Conservation (phyloP, 768 basidiomycete species). For the Auricularia heimuer region DNA sequence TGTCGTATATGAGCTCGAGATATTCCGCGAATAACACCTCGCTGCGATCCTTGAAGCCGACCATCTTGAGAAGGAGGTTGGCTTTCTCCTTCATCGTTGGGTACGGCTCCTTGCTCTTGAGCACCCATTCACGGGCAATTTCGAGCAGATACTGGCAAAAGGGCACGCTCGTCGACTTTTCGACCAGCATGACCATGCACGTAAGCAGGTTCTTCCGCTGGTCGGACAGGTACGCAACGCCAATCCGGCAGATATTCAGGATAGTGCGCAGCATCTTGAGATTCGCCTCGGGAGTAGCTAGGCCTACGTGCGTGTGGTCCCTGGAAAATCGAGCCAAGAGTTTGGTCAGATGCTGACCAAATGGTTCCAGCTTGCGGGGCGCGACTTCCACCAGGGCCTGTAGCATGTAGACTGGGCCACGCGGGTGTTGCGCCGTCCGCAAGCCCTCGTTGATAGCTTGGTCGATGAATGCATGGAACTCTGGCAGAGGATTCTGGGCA, state of each 20-base stretch:
- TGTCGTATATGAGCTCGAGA: constrained; percentile 83
- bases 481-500: constrained; percentile 50
- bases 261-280: constrained; percentile 65
- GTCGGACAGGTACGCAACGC: constrained; percentile 77
- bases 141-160: constrained; percentile 83
- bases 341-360: constrained; percentile 66
- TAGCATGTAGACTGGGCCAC: constrained; percentile 78
- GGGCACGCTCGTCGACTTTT: constrained; percentile 73
- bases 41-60: constrained; percentile 65
- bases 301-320: constrained; percentile 62
- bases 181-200: constrained; percentile 70
- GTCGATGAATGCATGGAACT: constrained; percentile 71
- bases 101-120: constrained; percentile 72
- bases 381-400: constrained; percentile 72
- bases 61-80: constrained; percentile 80
- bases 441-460: constrained; percentile 69
- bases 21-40: constrained; percentile 77
- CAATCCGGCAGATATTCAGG: constrained; percentile 75
- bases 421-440: constrained; percentile 58
- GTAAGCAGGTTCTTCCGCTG: constrained; percentile 74
- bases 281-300: constrained; percentile 38
- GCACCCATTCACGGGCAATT: constrained; percentile 81
- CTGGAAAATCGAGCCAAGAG: constrained; percentile 77
- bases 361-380: constrained; percentile 77
- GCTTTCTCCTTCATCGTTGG: constrained; percentile 96